Base-by-base conservation (phyloP, 1,284 basidiomycete species). In the Ceratobasidium sp. region DNA sequence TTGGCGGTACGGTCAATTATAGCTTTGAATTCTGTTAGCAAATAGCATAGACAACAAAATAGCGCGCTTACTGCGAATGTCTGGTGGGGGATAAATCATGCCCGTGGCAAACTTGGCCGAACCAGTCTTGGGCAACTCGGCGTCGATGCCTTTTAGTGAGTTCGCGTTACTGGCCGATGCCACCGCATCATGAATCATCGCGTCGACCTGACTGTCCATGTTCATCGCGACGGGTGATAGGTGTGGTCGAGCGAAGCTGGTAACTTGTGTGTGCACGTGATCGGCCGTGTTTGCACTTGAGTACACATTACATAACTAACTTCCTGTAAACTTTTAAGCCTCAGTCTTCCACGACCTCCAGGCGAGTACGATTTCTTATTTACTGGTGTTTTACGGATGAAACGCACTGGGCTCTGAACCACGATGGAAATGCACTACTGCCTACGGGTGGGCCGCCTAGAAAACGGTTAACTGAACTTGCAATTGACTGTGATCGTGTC, bases 1-100 rank as follows among this genome's bases (percentile, higher is more conserved):
- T 86, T 79, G 13, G 97, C 96, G 5, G 97, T 99, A 77, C 95
- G 90, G 84, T 99, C 97, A 75, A 99, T 95, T 71, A 98, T 94
- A 72, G 89, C 93, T 93, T 73, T 31, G n/a, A 40, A 34, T 55
- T 42, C 27, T 50, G 35, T 68, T 54, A 73, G 72, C 57, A 54
- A 27, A 50, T 75, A 17, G 25, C 32, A 47, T 47, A 6, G 32
- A 43, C 8, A 54, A 45, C 25, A 20, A 29, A 50, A 38, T 53
- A 32, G 50, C 49, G 25, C 15, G 78, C 89, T 79, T 75, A 90
- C 94, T 91, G 84, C 95, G 93, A 75, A 96, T 94, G 79, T 96
- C 94, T 49, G 91, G 92, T 5, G 94, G 93, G 72, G 94, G 94
- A 54, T 95, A 89, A 79, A 96, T 96, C 75, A 96, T 86, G 55